phyloP scores from a whole-genome alignment of 768 basidiomycete genomes.

The Leccinum variicolor region DNA sequence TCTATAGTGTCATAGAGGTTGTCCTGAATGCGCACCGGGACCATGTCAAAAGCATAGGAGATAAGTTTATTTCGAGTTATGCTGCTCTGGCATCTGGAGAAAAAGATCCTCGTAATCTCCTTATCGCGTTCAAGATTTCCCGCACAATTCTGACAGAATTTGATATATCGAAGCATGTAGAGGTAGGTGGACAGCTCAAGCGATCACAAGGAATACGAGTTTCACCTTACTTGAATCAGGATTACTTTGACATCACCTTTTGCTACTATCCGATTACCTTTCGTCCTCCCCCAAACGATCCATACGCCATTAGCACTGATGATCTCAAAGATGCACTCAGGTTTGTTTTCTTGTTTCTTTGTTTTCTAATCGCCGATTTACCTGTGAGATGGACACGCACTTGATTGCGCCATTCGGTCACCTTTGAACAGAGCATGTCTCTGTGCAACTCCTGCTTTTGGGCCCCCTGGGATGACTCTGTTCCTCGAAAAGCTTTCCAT shows the following conservation, averaged over 20 bases:
- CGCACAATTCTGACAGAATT: constrained; percentile 88
- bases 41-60: constrained; percentile 73
- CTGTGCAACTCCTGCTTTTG: constrained; percentile 77
- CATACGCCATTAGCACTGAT: constrained; percentile 86
- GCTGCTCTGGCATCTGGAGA: constrained; percentile 86
- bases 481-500: constrained; percentile 91
- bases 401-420: neutral
- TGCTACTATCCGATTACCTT: constrained; percentile 99
- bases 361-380: neutral
- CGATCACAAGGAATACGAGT: neutral
- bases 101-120: constrained; percentile 93
- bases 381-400: neutral
- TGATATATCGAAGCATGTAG: constrained; percentile 67
- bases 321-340: constrained; percentile 74
- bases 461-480: constrained; percentile 77
- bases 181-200: constrained; percentile 49
- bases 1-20: constrained; percentile 78
- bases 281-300: constrained; percentile 89
- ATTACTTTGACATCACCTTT: constrained; percentile 91
- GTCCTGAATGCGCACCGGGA: constrained; percentile 32
- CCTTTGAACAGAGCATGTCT: constrained; percentile 56
- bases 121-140: constrained; percentile 85
- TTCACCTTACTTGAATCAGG: constrained; percentile 41
- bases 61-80: constrained; percentile 74
- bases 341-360: constrained; percentile 33